phyloP scores from a whole-genome alignment of 306 rosid genomes.

The Rubus parviflorus region DNA sequence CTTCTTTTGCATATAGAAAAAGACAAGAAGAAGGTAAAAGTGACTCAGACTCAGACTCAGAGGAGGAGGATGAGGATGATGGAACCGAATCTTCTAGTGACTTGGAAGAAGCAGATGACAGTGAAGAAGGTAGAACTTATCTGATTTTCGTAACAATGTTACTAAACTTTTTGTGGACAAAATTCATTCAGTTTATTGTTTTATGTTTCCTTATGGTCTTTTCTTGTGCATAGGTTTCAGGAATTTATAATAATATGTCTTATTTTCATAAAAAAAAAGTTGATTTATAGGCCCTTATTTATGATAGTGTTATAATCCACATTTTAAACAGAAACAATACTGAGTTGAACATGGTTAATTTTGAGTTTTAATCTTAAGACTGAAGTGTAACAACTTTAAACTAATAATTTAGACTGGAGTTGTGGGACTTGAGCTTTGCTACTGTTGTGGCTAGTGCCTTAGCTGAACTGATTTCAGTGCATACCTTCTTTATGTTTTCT shows the following conservation, averaged over 20 bases:
- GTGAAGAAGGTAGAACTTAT: conserved; percentile 45
- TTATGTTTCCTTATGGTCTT: neutral
- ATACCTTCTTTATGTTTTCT: neutral
- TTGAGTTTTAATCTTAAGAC: neutral
- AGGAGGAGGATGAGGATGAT: conserved; percentile 33
- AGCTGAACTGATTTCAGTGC: neutral
- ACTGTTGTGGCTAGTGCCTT: neutral
- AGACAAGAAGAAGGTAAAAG: conserved; percentile 46
- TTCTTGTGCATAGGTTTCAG: neutral
- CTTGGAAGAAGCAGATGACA: conserved; percentile 35
- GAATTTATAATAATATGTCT: neutral
- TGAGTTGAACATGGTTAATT: neutral
- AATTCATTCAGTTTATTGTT: neutral
- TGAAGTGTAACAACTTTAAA: neutral
- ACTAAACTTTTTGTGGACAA: neutral
- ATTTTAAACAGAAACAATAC: neutral
- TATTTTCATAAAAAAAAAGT: neutral
- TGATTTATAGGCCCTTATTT: neutral
- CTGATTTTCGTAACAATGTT: neutral
- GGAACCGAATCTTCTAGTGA: conserved; percentile 36
- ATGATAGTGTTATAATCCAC: no score
- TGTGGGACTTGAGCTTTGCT: neutral
- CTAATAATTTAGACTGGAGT: neutral
- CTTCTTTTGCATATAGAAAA: conserved; percentile 45
- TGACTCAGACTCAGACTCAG: conserved; percentile 32